Percentiles rank a stretch among this genome's conserved stretches.
These are phyloP conservation scores for Chytridium lagenaria DNA, from an alignment of 371 early-diverging fungal species.

Conservation along the genomic window DNA sequence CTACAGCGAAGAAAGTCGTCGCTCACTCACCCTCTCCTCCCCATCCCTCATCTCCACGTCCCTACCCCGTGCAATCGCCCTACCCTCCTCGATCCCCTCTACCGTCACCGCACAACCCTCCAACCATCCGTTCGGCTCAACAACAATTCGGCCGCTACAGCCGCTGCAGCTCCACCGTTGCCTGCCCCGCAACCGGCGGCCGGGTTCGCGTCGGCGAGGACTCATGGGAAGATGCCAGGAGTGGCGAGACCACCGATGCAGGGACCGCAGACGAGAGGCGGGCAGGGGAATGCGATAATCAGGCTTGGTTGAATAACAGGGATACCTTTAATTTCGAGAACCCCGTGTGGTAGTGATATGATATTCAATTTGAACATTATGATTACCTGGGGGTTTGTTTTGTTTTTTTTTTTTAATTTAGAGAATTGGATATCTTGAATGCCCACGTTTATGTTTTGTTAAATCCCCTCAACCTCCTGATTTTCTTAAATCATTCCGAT, in stretches of 20 bases:
- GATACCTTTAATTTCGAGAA: constrained; percentile 1
- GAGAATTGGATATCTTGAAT: too few species aligned
- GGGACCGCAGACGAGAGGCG: background rate
- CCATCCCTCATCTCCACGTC: background rate
- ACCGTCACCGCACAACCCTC: too few species aligned
- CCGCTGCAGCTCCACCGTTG: too few species aligned
- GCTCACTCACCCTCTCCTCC: background rate
- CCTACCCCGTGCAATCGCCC: too few species aligned
- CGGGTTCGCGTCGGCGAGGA: background rate
- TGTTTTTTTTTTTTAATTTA: background rate
- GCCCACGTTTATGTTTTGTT: too few species aligned
- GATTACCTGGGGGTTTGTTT: background rate
- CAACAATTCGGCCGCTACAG: too few species aligned
- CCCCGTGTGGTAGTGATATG: background rate
- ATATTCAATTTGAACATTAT: background rate
- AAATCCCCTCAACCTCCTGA: too few species aligned
- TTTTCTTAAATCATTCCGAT: too few species aligned
- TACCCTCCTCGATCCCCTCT: too few species aligned
- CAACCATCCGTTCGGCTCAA: too few species aligned
- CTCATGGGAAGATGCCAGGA: background rate
- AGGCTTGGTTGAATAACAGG: background rate
- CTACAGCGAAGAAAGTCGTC: background rate
- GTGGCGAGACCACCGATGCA: background rate
- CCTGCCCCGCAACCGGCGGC: too few species aligned
- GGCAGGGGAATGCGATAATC: too few species aligned